Base-by-base conservation (phyloP, 1,284 basidiomycete species). In the Malassezia sp. region DNA sequence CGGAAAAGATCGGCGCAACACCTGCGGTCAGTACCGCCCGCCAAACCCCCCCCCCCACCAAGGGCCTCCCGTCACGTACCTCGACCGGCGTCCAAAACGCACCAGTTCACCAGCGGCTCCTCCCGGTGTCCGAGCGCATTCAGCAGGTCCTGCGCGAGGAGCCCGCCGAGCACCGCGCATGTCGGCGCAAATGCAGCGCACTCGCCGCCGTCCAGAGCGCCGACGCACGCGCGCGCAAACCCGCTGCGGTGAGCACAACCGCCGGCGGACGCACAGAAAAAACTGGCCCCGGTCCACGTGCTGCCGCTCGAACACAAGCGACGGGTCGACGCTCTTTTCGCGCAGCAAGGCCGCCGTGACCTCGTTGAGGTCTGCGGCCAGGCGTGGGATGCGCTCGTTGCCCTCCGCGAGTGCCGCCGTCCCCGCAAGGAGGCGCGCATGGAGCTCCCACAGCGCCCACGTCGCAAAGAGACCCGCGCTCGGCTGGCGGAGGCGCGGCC, bases 71-170 rank as follows among this genome's bases (percentile, higher is more conserved):
- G n/a, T n/a, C n/a, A n/a, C n/a, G n/a, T n/a, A n/a, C n/a, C n/a
- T n/a, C n/a, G n/a, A n/a, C n/a, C n/a, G n/a, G 87, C 85, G 68
- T 91, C 82, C 54, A 90, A 85, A n/a, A 81, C 76, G 58, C 91
- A 82, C 62, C 95, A 83, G 70, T 97, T 96, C 41, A 84, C 82
- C 51, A 95, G 82, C 1, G 91, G 91, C 35, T 82, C 79, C 63
- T 96, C 90, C 44, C 87, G 81, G 43, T 82, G 85, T 32, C 84
- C 85, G 28, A 97, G 75, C 0, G 85, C 80, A 71, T 95, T 91
- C 34, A 99, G 75, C 41, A 96, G 82, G 69, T 96, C 91, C 72
- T 97, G 93, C 2, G 83, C 89, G 12, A 96, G 73, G 71, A 96
- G 78, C 12, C 93, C 93, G 23, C 93, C 91, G 34, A 97, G 75